phyloP scores from a whole-genome alignment of 768 basidiomycete species.

The Strobilomyces echinocephalus region DNA sequence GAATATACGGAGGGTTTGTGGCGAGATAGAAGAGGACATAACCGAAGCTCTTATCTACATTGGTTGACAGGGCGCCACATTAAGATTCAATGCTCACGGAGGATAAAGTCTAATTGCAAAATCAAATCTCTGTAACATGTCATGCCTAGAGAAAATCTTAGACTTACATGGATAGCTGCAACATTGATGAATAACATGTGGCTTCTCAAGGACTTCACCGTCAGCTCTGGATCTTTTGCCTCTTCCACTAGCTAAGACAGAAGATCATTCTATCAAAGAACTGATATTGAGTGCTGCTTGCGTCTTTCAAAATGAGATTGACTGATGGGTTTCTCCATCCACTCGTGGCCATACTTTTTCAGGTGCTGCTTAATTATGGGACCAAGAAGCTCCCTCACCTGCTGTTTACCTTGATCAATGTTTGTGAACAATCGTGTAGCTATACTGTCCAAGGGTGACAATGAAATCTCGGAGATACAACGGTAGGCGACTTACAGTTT shows the following conservation, averaged over 20 bases:
- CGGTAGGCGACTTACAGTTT: too few species aligned
- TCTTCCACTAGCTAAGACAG: neutral
- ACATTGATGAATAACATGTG: neutral
- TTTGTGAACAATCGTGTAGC: neutral
- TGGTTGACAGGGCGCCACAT: neutral
- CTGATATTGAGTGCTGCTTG: too few species aligned
- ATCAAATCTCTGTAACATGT: neutral
- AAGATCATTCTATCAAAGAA: neutral
- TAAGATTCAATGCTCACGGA: slow-evolving; percentile 6
- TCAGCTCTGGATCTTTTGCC: neutral
- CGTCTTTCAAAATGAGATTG: too few species aligned
- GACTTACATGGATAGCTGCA: neutral
- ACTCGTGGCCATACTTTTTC: too few species aligned
- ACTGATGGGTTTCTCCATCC: too few species aligned
- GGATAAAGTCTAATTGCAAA: slow-evolving; percentile 12
- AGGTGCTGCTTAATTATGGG: neutral
- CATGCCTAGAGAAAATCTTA: too few species aligned
- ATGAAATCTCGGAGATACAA: too few species aligned
- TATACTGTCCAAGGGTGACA: too few species aligned
- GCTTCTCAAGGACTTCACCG: neutral
- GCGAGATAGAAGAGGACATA: slow-evolving; percentile 25
- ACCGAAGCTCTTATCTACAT: slow-evolving; percentile 16
- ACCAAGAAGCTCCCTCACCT: neutral
- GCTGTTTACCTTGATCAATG: neutral
- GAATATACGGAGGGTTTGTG: slow-evolving; percentile 15